Evolutionary conservation across 768 basidiomycete species (phyloP).

Genomic region (Guyanaporus albipodus): DNA sequence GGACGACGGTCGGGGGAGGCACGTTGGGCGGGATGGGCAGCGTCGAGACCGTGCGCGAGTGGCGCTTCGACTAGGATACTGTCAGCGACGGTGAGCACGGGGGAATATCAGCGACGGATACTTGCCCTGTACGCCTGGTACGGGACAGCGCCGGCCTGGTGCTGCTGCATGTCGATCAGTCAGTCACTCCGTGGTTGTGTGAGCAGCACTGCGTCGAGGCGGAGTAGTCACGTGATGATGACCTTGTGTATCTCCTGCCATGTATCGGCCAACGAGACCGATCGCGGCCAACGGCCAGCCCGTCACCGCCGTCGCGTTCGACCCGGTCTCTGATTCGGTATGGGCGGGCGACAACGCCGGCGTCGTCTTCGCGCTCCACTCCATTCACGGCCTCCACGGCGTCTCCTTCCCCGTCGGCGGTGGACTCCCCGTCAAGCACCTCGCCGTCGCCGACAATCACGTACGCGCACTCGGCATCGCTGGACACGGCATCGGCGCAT

Average conservation of each 20-base stretch:
- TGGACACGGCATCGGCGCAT: conserved; percentile 69
- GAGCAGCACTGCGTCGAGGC: too few species aligned
- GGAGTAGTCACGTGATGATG: conserved; percentile 14
- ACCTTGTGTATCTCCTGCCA: not conserved
- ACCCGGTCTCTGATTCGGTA: conserved; percentile 85
- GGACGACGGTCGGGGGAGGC: not conserved
- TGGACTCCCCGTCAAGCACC: conserved; percentile 63
- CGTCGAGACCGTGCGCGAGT: conserved; percentile 38
- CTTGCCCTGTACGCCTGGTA: conserved; percentile 49
- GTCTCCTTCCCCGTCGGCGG: conserved; percentile 74
- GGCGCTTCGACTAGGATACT: conserved; percentile 49
- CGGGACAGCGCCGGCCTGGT: conserved; percentile 33
- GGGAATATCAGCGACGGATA: not conserved
- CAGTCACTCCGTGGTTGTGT: too few species aligned
- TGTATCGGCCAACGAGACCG: conserved; percentile 20
- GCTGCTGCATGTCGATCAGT: too few species aligned
- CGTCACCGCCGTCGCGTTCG: conserved; percentile 78
- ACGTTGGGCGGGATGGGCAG: conserved; percentile 24
- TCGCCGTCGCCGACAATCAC: conserved; percentile 75
- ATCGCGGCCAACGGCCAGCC: conserved; percentile 36
- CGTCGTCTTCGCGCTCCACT: conserved; percentile 63
- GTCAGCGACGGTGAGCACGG: not conserved
- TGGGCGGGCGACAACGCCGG: conserved; percentile 83
- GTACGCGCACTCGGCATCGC: conserved; percentile 60
- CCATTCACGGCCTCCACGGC: conserved; percentile 58